These are phyloP conservation scores for Claviceps sorghi DNA, from an alignment of 2,329 filamentous ascomycete species.

Conservation along the genomic window DNA sequence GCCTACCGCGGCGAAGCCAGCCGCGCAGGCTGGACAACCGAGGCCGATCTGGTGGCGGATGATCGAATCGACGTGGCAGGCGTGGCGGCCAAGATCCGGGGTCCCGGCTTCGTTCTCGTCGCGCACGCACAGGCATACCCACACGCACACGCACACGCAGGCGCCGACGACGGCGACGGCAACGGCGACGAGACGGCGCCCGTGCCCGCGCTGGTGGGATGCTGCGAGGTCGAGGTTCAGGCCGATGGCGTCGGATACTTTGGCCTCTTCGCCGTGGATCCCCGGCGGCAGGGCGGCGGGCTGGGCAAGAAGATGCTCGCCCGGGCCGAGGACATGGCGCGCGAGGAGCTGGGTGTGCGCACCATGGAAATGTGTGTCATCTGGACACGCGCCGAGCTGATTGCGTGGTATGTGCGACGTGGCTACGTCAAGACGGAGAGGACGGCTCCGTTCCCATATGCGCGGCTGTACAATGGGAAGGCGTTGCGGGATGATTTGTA, in stretches of 20 bases:
- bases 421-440: slow-evolving; percentile 27
- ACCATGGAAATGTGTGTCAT: slow-evolving; percentile 31
- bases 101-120: slow-evolving; percentile 24
- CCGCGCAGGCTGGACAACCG: slow-evolving; percentile 31
- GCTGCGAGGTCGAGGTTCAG: slow-evolving; percentile 27
- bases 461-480: slow-evolving; percentile 19
- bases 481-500: slow-evolving; percentile 28
- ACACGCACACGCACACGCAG: slow-evolving; percentile 12
- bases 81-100: slow-evolving; percentile 24
- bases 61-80: slow-evolving; percentile 26
- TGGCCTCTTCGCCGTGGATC: slow-evolving; percentile 33
- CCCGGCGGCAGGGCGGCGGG: slow-evolving; percentile 26
- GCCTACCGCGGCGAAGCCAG: slow-evolving; percentile 29
- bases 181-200: slow-evolving; percentile 9
- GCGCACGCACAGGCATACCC: slow-evolving; percentile 12
- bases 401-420: slow-evolving; percentile 29
- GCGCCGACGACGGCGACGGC: too few species aligned
- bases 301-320: slow-evolving; percentile 27
- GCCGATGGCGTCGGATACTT: slow-evolving; percentile 24
- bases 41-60: slow-evolving; percentile 28
- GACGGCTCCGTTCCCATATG: slow-evolving; percentile 28
- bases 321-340: slow-evolving; percentile 25
- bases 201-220: slow-evolving; percentile 19
- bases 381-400: slow-evolving; percentile 26
- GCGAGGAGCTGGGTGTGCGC: slow-evolving; percentile 16